Conservation (phyloP, 495 filamentous ascomycete species). For the Talaromyces liani region DNA sequence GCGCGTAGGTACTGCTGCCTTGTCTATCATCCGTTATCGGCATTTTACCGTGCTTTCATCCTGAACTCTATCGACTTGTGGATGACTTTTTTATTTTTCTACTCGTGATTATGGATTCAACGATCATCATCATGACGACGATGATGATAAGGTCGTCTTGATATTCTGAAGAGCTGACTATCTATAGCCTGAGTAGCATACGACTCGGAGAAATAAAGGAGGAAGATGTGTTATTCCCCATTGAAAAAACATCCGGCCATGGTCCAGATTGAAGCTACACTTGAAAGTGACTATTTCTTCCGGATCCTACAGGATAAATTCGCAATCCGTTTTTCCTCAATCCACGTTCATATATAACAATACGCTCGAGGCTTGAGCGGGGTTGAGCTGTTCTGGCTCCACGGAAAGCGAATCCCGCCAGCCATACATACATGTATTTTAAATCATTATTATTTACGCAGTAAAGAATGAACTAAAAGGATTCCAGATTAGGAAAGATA, state of each 20-base stretch:
- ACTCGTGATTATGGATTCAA: neutral
- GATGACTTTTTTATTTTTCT: neutral
- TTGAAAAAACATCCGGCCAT: neutral
- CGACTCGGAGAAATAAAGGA: neutral
- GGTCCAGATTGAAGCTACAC: neutral
- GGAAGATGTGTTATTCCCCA: neutral
- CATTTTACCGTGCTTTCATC: neutral
- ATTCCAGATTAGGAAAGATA: neutral
- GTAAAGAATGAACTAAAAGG: neutral
- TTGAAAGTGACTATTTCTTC: neutral
- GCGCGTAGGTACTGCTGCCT: neutral
- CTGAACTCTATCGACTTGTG: neutral
- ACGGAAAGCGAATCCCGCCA: neutral
- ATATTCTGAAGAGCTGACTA: neutral
- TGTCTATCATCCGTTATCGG: constrained; percentile 2
- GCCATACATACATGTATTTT: neutral
- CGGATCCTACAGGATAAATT: neutral
- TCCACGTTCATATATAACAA: neutral
- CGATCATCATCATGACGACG: neutral
- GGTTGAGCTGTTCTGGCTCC: neutral
- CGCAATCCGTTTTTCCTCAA: neutral
- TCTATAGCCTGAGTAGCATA: neutral
- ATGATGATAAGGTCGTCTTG: neutral
- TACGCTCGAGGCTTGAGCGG: neutral
- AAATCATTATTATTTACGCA: neutral